Base-by-base conservation (phyloP, 352 stramenopile species). In the Hyaloperonospora brassicae region DNA sequence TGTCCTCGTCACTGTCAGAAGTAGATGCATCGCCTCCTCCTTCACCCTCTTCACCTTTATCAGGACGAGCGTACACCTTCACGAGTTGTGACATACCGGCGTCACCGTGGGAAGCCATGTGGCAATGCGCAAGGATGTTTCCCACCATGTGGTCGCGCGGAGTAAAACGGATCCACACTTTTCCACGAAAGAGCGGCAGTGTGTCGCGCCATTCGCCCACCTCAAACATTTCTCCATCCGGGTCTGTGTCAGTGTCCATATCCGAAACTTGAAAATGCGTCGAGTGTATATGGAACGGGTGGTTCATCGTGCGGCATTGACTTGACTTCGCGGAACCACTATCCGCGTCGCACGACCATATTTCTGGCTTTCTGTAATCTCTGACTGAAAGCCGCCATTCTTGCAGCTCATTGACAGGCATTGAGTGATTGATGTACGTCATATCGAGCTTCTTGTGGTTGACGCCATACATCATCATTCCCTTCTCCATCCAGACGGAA, bases 231-330 rank as follows among this genome's bases (percentile, higher is more conserved):
- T 86, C 31, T 5, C 70, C 67, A 47, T 86, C 70, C 3, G 76
- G 75, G 45, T 87, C 77, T 0, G 74, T 62, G 30, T 43, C 59
- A 5, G 57, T 59, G 21, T 74, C 69, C 45, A 78, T 68, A 30
- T 52, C 61, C 17, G 74, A 73, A 36, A 91, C 62, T 58, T 87
- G 77, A 43, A 91, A 88, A 59, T 89, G 81, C 38, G 76, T 81
- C 35, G 66, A 66, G 68, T 91, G 81, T 48, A 91, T 84, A 59
- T 91, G 81, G 65, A 91, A 91, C 42, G 81, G 81, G 42, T 91
- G 81, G 27, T 70, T 88, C 79, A 89, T 87, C 17, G 76, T 76
- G 43, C 79, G 79, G 60, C 78, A 89, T 50, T 68, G 56, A 53
- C 40, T 59, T 21, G 62, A 55, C 43, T 55, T 58, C 12, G 14